Evolutionary conservation across 192 early-diverging fungal genomes (phyloP).

Genomic region (Podila clonocystis): DNA sequence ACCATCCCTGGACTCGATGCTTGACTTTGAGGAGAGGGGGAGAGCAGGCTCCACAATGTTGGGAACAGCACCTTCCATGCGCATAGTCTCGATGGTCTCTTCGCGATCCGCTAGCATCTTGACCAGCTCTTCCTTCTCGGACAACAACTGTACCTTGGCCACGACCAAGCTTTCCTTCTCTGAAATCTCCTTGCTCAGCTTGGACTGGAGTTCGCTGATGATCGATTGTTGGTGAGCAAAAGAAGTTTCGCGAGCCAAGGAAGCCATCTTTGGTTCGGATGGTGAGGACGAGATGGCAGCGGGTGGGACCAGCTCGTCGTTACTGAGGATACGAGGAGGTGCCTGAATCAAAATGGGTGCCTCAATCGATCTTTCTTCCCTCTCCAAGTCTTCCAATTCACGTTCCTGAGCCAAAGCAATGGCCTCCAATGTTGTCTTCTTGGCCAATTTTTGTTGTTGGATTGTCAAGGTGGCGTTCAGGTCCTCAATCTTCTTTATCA

Average conservation of each 20-base stretch:
- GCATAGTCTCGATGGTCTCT: conserved; percentile 64
- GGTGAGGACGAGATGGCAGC: not conserved
- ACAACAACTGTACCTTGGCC: conserved; percentile 31
- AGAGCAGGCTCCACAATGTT: conserved; percentile 4
- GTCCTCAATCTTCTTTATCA: conserved; percentile 66
- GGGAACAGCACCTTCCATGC: conserved; percentile 49
- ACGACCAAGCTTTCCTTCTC: conserved; percentile 48
- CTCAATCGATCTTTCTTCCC: not conserved
- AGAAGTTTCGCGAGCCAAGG: conserved; percentile 48
- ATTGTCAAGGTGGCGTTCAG: conserved; percentile 44
- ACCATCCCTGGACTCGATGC: not conserved
- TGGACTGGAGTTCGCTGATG: conserved; percentile 62
- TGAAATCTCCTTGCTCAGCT: conserved; percentile 62
- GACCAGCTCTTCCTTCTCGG: conserved; percentile 60
- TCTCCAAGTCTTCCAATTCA: not conserved
- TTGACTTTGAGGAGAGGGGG: not conserved
- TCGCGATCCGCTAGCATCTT: conserved; percentile 63
- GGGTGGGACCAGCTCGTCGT: not conserved
- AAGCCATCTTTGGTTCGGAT: conserved; percentile 33
- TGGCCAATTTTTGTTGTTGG: conserved; percentile 25
- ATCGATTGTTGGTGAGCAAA: conserved; percentile 61
- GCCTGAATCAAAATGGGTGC: conserved; percentile 4
- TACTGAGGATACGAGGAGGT: conserved; percentile 2
- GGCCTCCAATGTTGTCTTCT: conserved; percentile 2
- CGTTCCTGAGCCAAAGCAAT: conserved; percentile 3